These are phyloP conservation scores for Tricholoma sp. DNA, from an alignment of 768 basidiomycete species.

Conservation along the genomic window DNA sequence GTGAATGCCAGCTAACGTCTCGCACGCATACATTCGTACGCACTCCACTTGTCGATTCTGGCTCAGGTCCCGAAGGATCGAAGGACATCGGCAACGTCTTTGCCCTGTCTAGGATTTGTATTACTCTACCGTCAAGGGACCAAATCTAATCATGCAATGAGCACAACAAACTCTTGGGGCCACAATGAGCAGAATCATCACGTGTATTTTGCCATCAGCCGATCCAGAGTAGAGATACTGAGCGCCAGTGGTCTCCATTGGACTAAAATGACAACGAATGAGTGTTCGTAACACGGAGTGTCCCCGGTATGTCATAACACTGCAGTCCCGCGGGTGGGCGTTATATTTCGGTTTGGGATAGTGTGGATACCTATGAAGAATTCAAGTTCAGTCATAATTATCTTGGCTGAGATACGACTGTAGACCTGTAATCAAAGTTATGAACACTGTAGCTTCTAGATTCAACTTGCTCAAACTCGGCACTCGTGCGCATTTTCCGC, in stretches of 20 bases:
- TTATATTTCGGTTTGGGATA: constrained; percentile 59
- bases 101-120: constrained; percentile 80
- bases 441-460: constrained; percentile 48
- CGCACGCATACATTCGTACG: constrained; percentile 60
- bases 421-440: constrained; percentile 82
- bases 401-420: constrained; percentile 1
- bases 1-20: constrained; percentile 94
- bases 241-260: constrained; percentile 83
- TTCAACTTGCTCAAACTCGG: constrained; percentile 56
- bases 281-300: constrained; percentile 88
- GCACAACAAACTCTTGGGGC: constrained; percentile 1
- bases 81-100: constrained; percentile 63
- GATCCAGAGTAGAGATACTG: constrained; percentile 96
- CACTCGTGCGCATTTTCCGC: constrained; percentile 80
- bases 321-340: constrained; percentile 85
- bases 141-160: constrained; percentile 60
- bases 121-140: constrained; percentile 86
- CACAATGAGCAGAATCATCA: constrained; percentile 30
- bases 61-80: constrained; percentile 66
- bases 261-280: constrained; percentile 96
- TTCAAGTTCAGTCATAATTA: background rate
- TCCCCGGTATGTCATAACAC: constrained; percentile 93
- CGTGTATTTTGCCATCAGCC: constrained; percentile 80
- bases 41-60: constrained; percentile 22
- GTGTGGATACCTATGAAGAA: constrained; percentile 51